Conservation (phyloP, 192 early-diverging fungal genomes). For the Coemansia sp. region DNA sequence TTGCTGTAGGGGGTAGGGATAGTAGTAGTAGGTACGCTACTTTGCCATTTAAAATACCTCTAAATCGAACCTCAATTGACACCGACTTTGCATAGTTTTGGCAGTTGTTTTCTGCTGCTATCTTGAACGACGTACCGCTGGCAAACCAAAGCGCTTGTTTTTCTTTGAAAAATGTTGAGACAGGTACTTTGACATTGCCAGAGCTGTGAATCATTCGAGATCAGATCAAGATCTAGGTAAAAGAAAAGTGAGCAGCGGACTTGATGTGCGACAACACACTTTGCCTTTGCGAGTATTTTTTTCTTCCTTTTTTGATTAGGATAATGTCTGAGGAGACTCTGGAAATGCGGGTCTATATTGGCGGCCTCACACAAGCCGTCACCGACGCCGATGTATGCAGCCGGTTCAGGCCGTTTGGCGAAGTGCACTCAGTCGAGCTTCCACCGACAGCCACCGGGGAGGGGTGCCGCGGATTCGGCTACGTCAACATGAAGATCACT, state of each 20-base stretch:
- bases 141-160: not conserved
- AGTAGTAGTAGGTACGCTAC: not conserved
- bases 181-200: too few relatives aligned
- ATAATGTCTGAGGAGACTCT: conserved; percentile 26
- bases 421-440: conserved; percentile 29
- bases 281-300: not conserved
- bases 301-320: not conserved
- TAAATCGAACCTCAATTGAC: not conserved
- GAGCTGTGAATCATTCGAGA: not conserved
- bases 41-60: not conserved
- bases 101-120: not conserved
- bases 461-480: conserved; percentile 67
- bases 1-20: not conserved
- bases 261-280: too few relatives aligned
- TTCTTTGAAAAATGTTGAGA: too few relatives aligned
- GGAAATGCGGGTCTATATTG: conserved; percentile 70
- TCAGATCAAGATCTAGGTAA: not conserved
- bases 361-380: conserved; percentile 65
- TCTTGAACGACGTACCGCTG: not conserved
- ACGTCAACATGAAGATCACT: conserved; percentile 67
- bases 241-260: too few relatives aligned
- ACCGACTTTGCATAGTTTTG: not conserved
- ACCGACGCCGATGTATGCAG: conserved; percentile 56
- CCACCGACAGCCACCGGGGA: conserved; percentile 5
- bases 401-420: conserved; percentile 75